A percentile compares a stretch with the other conserved stretches of the same genome.
These are phyloP conservation scores for Candida suzukii DNA, from an alignment of 805 yeast genomes.

Conservation along the genomic window DNA sequence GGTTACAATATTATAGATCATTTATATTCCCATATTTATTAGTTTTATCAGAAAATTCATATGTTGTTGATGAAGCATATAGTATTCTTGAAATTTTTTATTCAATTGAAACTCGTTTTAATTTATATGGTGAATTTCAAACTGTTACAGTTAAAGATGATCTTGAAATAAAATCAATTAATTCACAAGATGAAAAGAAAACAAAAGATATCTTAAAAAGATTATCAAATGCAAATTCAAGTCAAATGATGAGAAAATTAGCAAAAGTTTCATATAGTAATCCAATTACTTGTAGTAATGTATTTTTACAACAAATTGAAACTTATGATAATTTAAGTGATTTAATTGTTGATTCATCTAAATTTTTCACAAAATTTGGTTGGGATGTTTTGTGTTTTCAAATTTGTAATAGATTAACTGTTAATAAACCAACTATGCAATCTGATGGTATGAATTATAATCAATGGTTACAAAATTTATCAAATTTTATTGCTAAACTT, in stretches of 20 bases:
- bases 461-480: constrained; percentile 80
- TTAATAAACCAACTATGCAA: constrained; percentile 63
- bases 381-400: constrained; percentile 83
- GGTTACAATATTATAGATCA: constrained; percentile 61
- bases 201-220: constrained; percentile 76
- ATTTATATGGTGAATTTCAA: constrained; percentile 74
- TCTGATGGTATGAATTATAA: constrained; percentile 74
- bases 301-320: constrained; percentile 75
- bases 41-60: constrained; percentile 46
- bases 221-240: constrained; percentile 71
- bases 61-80: constrained; percentile 55
- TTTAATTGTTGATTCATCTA: constrained; percentile 71
- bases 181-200: constrained; percentile 64
- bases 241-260: constrained; percentile 62
- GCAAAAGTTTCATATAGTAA: constrained; percentile 68
- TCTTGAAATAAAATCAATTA: constrained; percentile 49
- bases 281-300: constrained; percentile 71
- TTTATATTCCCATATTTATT: constrained; percentile 53
- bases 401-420: constrained; percentile 59
- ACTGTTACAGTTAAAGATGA: constrained; percentile 49
- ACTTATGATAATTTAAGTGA: constrained; percentile 83
- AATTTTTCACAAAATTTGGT: constrained; percentile 65
- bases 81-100: constrained; percentile 40
- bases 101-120: constrained; percentile 59
- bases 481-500: constrained; percentile 71